A percentile compares a stretch with the other conserved stretches of the same genome.
Evolutionary conservation across 345 rosid genomes (phyloP).

Genomic region (Syzygium oleosum): DNA sequence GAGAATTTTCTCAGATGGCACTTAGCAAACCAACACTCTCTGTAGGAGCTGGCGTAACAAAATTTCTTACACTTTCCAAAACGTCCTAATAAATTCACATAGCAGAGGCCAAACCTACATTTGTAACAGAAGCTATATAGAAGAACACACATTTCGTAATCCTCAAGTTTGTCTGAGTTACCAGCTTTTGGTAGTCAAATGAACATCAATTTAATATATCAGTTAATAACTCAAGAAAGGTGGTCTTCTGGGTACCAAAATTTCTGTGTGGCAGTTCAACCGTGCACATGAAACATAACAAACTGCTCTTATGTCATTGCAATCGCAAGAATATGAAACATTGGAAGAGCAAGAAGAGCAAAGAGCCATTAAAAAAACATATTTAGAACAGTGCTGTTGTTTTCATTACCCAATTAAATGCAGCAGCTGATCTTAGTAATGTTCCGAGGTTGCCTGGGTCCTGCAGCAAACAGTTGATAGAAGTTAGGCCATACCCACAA

Average conservation of each 20-base stretch:
- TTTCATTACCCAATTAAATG: constrained; percentile 74
- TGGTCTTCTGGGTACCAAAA: background rate
- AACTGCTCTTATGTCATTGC: background rate
- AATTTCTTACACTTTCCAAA: background rate
- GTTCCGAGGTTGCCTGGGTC: constrained; percentile 97
- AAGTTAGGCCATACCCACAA: background rate
- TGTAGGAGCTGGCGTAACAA: background rate
- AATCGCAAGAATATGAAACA: background rate
- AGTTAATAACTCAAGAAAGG: background rate
- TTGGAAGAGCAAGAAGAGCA: background rate
- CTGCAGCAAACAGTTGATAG: constrained; percentile 32
- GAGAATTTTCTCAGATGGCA: background rate
- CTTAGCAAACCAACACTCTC: background rate
- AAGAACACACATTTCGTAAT: background rate
- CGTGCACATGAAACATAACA: background rate
- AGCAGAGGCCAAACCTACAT: background rate
- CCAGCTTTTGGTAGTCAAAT: background rate
- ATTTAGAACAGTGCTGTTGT: background rate
- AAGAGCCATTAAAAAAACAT: background rate
- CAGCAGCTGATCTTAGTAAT: constrained; percentile 77
- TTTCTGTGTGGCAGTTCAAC: background rate
- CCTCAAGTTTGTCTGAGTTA: background rate
- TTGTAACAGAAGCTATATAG: background rate
- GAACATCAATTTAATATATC: background rate
- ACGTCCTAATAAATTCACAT: background rate